Conservation (phyloP, 2,329 filamentous ascomycete genomes). For the Pseudogymnoascus sp. region DNA sequence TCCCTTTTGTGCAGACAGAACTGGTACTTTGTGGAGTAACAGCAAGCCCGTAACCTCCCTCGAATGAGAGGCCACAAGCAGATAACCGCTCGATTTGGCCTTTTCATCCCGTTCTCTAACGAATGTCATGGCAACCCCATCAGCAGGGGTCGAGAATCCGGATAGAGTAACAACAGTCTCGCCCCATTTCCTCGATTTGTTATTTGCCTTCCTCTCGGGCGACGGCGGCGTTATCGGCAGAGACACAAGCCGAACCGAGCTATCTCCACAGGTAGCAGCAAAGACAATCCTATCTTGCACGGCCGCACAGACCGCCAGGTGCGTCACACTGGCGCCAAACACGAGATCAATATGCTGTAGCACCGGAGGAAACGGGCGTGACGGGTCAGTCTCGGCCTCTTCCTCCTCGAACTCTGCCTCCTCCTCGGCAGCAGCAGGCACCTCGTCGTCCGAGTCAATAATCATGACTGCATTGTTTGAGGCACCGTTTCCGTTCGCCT, state of each 20-base stretch:
- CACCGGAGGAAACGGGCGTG: constrained; percentile 43
- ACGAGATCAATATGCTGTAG: constrained; percentile 54
- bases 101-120: constrained; percentile 21
- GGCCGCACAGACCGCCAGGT: constrained; percentile 45
- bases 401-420: constrained; percentile 47
- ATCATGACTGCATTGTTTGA: constrained; percentile 50
- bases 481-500: constrained; percentile 45
- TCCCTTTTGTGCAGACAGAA: constrained; percentile 24
- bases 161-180: constrained; percentile 47
- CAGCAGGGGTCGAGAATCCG: constrained; percentile 45
- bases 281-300: constrained; percentile 54
- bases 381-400: constrained; percentile 31
- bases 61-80: constrained; percentile 53
- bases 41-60: constrained; percentile 51
- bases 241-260: constrained; percentile 49
- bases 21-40: constrained; percentile 49
- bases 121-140: constrained; percentile 49
- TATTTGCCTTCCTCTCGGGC: constrained; percentile 47
- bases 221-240: constrained; percentile 55
- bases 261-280: constrained; percentile 50
- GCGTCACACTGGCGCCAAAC: constrained; percentile 46
- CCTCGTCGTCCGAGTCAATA: constrained; percentile 56
- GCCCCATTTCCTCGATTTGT: constrained; percentile 52
- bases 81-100: constrained; percentile 28
- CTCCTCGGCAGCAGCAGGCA: constrained; percentile 22